Percentiles rank a stretch among this genome's conserved stretches.
Conservation (phyloP, 208 protist species). For the Trypanosoma avium region DNA sequence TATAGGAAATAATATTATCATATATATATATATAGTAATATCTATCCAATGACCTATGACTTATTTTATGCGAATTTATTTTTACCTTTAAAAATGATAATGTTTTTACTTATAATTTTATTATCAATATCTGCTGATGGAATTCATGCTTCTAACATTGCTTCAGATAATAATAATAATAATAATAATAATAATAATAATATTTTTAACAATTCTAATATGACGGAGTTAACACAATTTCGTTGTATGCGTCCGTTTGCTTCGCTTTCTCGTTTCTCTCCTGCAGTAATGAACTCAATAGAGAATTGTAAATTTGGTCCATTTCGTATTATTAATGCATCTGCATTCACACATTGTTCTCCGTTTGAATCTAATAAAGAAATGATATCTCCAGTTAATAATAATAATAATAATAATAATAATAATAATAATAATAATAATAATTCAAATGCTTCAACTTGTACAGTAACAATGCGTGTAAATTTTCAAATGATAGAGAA, state of each 20-base stretch:
- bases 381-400: conserved; percentile 1
- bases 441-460: neutral
- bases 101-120: too few species aligned
- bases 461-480: conserved; percentile 27
- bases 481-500: conserved; percentile 16
- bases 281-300: conserved; percentile 28
- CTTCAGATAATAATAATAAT: too few species aligned
- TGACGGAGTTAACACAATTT: conserved; percentile 23
- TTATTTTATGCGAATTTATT: too few species aligned
- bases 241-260: conserved; percentile 63
- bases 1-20: too few species aligned
- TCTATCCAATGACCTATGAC: too few species aligned
- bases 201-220: neutral
- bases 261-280: conserved; percentile 35
- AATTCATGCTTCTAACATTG: too few species aligned
- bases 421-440: neutral
- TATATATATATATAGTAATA: too few species aligned
- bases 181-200: neutral
- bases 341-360: conserved; percentile 33
- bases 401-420: neutral
- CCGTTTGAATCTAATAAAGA: neutral
- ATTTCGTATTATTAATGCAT: conserved; percentile 47
- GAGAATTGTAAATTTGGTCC: conserved; percentile 63
- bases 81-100: too few species aligned
- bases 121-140: too few species aligned